A percentile compares a stretch with the other conserved stretches of the same genome.
phyloP scores from a whole-genome alignment of 805 yeast genomes.

The Clavispora carvajalis region DNA sequence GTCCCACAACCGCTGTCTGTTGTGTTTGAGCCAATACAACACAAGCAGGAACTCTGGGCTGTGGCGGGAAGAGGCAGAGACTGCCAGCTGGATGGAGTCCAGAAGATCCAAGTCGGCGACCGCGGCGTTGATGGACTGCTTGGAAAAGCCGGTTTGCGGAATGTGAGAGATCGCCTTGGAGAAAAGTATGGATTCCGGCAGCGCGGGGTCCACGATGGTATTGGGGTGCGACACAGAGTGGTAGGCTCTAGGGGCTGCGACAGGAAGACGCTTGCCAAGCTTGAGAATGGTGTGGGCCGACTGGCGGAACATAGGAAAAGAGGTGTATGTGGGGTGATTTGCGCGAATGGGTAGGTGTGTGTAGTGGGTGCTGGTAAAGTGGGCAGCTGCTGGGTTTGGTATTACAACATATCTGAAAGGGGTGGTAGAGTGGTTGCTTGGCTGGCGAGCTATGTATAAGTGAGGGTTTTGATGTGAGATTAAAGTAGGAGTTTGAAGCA shows the following conservation, averaged over 20 bases:
- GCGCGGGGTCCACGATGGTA: slow-evolving; percentile 22
- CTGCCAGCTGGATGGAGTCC: slow-evolving; percentile 44
- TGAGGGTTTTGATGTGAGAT: too few relatives aligned
- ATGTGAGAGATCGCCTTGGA: slow-evolving; percentile 35
- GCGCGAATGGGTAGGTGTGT: too few relatives aligned
- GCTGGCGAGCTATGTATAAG: too few relatives aligned
- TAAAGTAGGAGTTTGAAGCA: too few relatives aligned
- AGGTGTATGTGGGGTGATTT: background rate
- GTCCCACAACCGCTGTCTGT: slow-evolving; percentile 33
- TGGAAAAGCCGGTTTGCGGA: slow-evolving; percentile 49
- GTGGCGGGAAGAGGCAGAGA: slow-evolving; percentile 24
- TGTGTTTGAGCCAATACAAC: slow-evolving; percentile 43
- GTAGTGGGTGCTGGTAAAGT: too few relatives aligned
- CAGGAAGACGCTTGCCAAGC: background rate
- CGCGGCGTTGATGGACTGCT: slow-evolving; percentile 44
- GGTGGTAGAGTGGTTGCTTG: too few relatives aligned
- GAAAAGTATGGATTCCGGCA: slow-evolving; percentile 39
- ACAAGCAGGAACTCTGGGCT: slow-evolving; percentile 47
- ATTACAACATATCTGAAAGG: too few relatives aligned
- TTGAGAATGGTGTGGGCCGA: background rate
- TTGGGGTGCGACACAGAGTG: slow-evolving; percentile 37
- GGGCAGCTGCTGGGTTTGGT: too few relatives aligned
- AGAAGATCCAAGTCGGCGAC: slow-evolving; percentile 45
- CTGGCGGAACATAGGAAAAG: background rate
- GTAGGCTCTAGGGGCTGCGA: slow-evolving; percentile 14